Base-by-base conservation (phyloP, 2,329 filamentous ascomycete species). In the Colletotrichum graminicola region DNA sequence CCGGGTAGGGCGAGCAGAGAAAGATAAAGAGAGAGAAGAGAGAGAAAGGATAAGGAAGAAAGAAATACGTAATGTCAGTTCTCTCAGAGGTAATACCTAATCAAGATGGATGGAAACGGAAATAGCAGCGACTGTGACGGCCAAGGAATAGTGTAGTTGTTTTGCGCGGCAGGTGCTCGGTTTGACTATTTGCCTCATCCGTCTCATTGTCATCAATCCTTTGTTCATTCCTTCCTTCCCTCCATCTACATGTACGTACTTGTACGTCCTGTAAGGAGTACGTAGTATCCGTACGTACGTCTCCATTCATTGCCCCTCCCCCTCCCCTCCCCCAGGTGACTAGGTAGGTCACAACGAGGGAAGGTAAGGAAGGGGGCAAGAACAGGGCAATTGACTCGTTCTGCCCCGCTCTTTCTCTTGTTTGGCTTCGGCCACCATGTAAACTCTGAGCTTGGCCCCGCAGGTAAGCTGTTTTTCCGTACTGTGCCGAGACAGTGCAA, bases 321-420 rank as follows among this genome's bases (percentile, higher is more conserved):
- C 41, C 7, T 21, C 4, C 18, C 16, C 41, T 5, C 45, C 45
- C 10, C 23, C 1, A 23, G 11, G n/a, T 6, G 5, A 5, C 11
- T 10, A 49, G 11, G 8, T 10, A 49, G 11, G 8, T 23, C 36
- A 39, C 16, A 47, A 29, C 23, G 14, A 60, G 23, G 21, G 52
- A 23, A 34, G 26, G 41, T 29, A 16, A 23, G 34, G 49, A 32
- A 41, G 32, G 16, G 26, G 23, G 55, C 55, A 61, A 32, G 43
- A 65, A 43, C 67, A 70, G 67, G 67, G 67, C 56, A 11, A 23
- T 66, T 70, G 67, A 70, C 67, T 70, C 62, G 55, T 26, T 43
- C 7, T 18, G 65, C 34, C 68, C 65, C 65, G 51, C 57, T 71
- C 65, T 49, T 72, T 64, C 65, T 47, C 67, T 56, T 51, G 59